phyloP scores from a whole-genome alignment of 192 early-diverging fungal species.

The Funneliformis geosporum region DNA sequence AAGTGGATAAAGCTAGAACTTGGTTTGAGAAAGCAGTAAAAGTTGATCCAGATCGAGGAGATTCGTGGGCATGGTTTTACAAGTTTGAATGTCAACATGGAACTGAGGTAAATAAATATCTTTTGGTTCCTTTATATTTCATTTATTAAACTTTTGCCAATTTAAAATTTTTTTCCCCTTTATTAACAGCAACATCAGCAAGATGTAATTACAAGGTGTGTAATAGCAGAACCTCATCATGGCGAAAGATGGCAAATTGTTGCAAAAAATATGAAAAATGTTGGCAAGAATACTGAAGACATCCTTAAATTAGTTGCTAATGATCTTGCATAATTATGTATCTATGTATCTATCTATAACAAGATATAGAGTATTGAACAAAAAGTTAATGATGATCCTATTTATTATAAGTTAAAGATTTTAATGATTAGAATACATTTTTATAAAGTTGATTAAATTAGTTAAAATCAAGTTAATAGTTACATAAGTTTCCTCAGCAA shows the following conservation, averaged over 20 bases:
- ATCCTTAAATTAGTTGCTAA: conserved; percentile 50
- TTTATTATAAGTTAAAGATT: background rate
- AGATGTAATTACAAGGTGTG: conserved; percentile 68
- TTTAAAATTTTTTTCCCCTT: background rate
- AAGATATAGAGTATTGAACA: too few species aligned
- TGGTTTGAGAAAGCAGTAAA: conserved; percentile 89
- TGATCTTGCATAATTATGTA: conserved; percentile 2
- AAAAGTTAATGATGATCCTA: background rate
- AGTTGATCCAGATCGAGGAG: conserved; percentile 85
- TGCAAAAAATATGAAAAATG: conserved; percentile 75
- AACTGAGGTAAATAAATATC: conserved; percentile 38
- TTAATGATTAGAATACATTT: too few species aligned
- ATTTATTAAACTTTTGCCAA: background rate
- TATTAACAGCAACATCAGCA: conserved; percentile 41
- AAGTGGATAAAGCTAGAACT: conserved; percentile 87
- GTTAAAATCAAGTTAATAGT: background rate
- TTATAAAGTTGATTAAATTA: background rate
- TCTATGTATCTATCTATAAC: background rate
- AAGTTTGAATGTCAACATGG: conserved; percentile 89
- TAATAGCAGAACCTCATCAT: conserved; percentile 81
- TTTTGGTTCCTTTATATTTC: background rate
- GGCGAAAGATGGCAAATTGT: conserved; percentile 85
- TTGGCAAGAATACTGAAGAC: conserved; percentile 67
- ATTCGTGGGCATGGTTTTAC: conserved; percentile 94
- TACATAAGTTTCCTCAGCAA: background rate